phyloP scores from a whole-genome alignment of 2,329 filamentous ascomycete species.

The Aspergillus caelatus region DNA sequence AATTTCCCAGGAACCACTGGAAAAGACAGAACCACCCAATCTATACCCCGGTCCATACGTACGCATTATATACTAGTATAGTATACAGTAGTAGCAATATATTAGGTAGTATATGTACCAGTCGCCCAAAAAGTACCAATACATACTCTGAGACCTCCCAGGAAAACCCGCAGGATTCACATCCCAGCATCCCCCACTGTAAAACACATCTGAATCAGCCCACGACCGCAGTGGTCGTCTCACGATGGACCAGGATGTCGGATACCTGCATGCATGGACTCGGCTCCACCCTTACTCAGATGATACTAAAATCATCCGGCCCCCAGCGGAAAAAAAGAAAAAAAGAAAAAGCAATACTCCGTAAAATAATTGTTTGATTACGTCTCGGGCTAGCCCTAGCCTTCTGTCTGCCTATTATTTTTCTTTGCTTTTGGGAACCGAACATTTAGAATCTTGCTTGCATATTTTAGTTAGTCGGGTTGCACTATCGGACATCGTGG shows the following conservation, averaged over 20 bases:
- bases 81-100: too few species aligned
- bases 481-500: background rate
- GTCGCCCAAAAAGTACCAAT: too few species aligned
- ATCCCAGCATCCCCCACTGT: background rate
- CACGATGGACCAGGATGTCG: background rate
- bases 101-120: too few species aligned
- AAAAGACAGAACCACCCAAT: background rate
- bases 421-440: background rate
- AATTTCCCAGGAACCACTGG: background rate
- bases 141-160: too few species aligned
- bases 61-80: too few species aligned
- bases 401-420: background rate
- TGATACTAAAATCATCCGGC: background rate
- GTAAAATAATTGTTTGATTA: background rate
- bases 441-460: background rate
- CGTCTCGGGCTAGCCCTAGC: background rate
- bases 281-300: background rate
- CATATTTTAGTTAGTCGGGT: background rate
- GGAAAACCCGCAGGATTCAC: too few species aligned
- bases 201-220: conserved; percentile 1
- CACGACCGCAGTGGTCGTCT: background rate
- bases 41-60: background rate
- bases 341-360: background rate
- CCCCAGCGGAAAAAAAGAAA: background rate
- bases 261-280: background rate